Evolutionary conservation across 2,329 filamentous ascomycete species (phyloP).

Genomic region (Trichoderma hamatum): DNA sequence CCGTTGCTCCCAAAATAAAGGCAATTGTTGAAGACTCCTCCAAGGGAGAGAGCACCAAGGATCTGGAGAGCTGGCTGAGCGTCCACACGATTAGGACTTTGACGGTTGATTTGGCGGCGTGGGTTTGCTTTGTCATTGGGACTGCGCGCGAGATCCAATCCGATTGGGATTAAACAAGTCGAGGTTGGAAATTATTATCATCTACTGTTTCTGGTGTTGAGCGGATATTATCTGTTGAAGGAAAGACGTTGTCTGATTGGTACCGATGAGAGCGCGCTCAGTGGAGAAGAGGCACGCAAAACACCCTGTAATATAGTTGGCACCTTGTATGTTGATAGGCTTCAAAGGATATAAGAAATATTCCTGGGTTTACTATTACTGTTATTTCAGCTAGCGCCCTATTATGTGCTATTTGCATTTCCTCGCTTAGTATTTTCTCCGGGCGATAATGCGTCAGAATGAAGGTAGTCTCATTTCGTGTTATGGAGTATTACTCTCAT

Average conservation of each 20-base stretch:
- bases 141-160: not conserved
- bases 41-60: slow-evolving; percentile 26
- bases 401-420: not conserved
- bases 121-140: slow-evolving; percentile 9
- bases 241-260: not conserved
- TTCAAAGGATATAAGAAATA: not conserved
- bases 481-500: not conserved
- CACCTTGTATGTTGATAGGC: not conserved
- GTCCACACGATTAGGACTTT: not conserved
- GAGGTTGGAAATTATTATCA: not conserved
- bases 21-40: slow-evolving; percentile 36
- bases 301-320: not conserved
- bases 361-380: not conserved
- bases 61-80: slow-evolving; percentile 4
- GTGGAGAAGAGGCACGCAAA: not conserved
- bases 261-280: not conserved
- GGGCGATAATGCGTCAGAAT: not conserved
- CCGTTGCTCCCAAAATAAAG: slow-evolving; percentile 39
- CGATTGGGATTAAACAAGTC: not conserved
- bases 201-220: not conserved
- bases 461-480: not conserved
- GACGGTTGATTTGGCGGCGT: slow-evolving; percentile 12
- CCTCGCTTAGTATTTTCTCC: not conserved
- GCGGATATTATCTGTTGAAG: not conserved
- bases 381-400: not conserved